Conservation (phyloP, 495 filamentous ascomycete genomes). For the Cairneyella variabilis region DNA sequence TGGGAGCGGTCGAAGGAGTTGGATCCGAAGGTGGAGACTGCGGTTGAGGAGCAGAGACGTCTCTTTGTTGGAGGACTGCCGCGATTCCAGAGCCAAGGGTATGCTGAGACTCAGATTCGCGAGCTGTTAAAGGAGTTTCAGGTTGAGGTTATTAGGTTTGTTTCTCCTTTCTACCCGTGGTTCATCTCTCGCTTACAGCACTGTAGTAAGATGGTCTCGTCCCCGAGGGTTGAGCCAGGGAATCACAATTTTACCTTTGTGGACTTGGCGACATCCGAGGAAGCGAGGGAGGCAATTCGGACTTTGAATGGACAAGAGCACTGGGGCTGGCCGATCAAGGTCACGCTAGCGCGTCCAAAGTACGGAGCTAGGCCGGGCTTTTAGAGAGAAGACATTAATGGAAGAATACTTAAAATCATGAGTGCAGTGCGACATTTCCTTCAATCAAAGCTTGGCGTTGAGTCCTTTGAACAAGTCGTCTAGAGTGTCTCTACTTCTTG, state of each 20-base stretch:
- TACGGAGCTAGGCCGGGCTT: no score
- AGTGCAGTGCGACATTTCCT: no score
- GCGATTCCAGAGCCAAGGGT: slow-evolving; percentile 50
- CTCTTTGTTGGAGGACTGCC: slow-evolving; percentile 64
- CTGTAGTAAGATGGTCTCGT: slow-evolving; percentile 62
- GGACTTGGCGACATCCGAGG: slow-evolving; percentile 53
- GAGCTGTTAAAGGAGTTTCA: slow-evolving; percentile 57
- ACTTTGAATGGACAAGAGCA: slow-evolving; percentile 5
- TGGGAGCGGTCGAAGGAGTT: slow-evolving; percentile 21
- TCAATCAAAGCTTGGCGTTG: no score
- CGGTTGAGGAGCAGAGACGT: slow-evolving; percentile 41
- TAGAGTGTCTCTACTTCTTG: no score
- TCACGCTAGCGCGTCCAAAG: no score
- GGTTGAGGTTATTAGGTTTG: slow-evolving; percentile 52
- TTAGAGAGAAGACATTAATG: no score
- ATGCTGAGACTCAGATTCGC: slow-evolving; percentile 48
- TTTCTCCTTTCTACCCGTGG: no score
- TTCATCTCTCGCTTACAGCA: no score
- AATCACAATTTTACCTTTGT: slow-evolving; percentile 68
- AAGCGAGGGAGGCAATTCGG: slow-evolving; percentile 37
- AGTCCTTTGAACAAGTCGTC: no score
- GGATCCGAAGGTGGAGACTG: slow-evolving; percentile 29
- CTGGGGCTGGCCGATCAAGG: slow-evolving; percentile 12
- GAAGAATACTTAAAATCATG: no score
- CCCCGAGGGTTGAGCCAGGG: slow-evolving; percentile 46